Evolutionary conservation across 495 filamentous ascomycete species (phyloP).

Genomic region (Tuber indicum): DNA sequence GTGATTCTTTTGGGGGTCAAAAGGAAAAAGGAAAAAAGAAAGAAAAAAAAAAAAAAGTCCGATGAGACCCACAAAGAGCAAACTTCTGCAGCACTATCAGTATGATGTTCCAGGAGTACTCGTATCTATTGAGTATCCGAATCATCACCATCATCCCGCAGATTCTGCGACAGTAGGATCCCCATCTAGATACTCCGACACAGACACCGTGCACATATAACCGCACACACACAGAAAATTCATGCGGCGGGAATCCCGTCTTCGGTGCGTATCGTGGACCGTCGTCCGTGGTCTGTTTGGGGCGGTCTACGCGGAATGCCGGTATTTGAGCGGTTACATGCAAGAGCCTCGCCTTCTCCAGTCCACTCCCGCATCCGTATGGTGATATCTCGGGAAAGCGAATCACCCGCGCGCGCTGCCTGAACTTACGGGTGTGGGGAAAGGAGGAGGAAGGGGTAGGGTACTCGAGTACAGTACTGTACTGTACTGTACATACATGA

Average conservation of each 20-base stretch:
- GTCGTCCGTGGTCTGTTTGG: neutral
- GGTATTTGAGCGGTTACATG: neutral
- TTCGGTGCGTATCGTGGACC: neutral
- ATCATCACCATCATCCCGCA: conserved; percentile 3
- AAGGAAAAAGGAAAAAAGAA: neutral
- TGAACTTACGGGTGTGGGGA: neutral
- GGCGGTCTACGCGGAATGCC: neutral
- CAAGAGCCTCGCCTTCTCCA: neutral
- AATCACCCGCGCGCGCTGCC: neutral
- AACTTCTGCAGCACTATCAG: neutral
- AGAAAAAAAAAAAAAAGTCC: neutral
- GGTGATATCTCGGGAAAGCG: neutral
- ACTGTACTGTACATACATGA: neutral
- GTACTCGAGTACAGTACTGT: neutral
- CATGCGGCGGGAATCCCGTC: neutral
- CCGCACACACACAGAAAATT: neutral
- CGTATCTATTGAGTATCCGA: neutral
- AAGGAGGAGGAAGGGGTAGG: neutral
- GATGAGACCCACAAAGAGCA: neutral
- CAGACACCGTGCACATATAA: neutral
- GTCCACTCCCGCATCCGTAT: neutral
- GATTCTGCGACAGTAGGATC: neutral
- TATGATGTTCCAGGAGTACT: neutral
- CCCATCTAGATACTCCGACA: neutral
- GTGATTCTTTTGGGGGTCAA: neutral